Percentiles rank a stretch among this genome's conserved stretches.
These are phyloP conservation scores for Polyporus tsugae DNA, from an alignment of 1,284 basidiomycete genomes.

Conservation along the genomic window DNA sequence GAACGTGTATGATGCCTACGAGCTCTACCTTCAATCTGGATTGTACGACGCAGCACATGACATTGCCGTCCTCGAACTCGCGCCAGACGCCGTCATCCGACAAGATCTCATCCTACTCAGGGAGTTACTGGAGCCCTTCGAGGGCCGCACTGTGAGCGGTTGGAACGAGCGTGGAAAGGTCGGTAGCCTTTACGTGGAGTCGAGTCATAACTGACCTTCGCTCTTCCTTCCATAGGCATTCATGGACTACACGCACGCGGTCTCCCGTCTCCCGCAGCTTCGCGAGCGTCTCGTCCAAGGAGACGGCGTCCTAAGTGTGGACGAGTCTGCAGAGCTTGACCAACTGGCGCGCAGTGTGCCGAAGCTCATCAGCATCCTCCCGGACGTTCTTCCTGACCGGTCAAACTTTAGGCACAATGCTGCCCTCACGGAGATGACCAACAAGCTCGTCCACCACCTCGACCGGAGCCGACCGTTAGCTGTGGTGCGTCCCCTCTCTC, in stretches of 20 bases:
- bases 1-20: slow-evolving; percentile 80
- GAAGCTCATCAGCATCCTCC: slow-evolving; percentile 73
- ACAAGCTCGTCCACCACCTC: slow-evolving; percentile 64
- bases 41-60: slow-evolving; percentile 82
- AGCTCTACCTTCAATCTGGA: slow-evolving; percentile 78
- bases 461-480: slow-evolving; percentile 66
- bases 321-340: slow-evolving; percentile 63
- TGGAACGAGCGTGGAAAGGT: slow-evolving; percentile 88
- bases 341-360: slow-evolving; percentile 68
- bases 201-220: slow-evolving; percentile 12
- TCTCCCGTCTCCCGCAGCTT: slow-evolving; percentile 67
- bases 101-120: slow-evolving; percentile 81
- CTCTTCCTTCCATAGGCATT: slow-evolving; percentile 55
- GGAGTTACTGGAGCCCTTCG: slow-evolving; percentile 78
- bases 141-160: slow-evolving; percentile 66
- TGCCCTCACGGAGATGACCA: slow-evolving; percentile 79
- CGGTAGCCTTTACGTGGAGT: not conserved
- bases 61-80: slow-evolving; percentile 84
- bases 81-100: slow-evolving; percentile 88
- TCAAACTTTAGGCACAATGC: slow-evolving; percentile 69
- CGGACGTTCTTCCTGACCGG: slow-evolving; percentile 68
- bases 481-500: slow-evolving; percentile 56
- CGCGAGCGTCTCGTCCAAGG: slow-evolving; percentile 54
- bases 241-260: slow-evolving; percentile 74
- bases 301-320: slow-evolving; percentile 53